Conservation (phyloP, 768 basidiomycete genomes). For the Postia placenta region DNA sequence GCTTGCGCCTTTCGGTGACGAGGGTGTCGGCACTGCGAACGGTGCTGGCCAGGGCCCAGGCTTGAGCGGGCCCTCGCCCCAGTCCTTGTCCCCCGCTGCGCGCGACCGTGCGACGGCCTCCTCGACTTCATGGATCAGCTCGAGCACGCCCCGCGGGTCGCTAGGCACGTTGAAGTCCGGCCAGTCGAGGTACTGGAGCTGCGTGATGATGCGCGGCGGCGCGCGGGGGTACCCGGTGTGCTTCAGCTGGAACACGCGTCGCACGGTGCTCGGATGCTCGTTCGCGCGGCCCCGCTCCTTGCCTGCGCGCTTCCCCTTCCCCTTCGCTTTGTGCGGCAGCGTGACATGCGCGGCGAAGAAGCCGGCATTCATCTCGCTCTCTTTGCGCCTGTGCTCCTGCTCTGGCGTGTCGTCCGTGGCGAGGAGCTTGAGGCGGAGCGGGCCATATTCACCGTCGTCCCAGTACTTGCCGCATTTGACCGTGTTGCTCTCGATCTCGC, state of each 20-base stretch:
- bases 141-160: slow-evolving; percentile 68
- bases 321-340: slow-evolving; percentile 15
- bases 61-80: slow-evolving; percentile 20
- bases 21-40: slow-evolving; percentile 1
- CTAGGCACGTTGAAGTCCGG: slow-evolving; percentile 95
- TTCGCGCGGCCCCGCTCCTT: background rate
- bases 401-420: slow-evolving; percentile 42
- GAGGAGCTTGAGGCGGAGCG: slow-evolving; percentile 53
- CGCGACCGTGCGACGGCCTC: slow-evolving; percentile 20
- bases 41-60: slow-evolving; percentile 7
- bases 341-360: slow-evolving; percentile 35
- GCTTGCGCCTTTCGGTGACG: background rate
- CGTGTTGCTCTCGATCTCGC: slow-evolving; percentile 80
- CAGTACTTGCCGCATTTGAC: slow-evolving; percentile 93
- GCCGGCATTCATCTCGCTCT: slow-evolving; percentile 18
- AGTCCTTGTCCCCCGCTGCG: slow-evolving; percentile 14
- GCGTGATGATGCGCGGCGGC: slow-evolving; percentile 63
- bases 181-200: slow-evolving; percentile 93
- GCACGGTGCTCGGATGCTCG: slow-evolving; percentile 30
- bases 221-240: slow-evolving; percentile 55
- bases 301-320: slow-evolving; percentile 6
- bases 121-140: slow-evolving; percentile 70
- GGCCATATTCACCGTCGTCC: slow-evolving; percentile 64
- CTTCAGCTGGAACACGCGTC: slow-evolving; percentile 62
- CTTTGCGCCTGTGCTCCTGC: slow-evolving; percentile 18